Conservation (phyloP, 1,284 basidiomycete genomes). For the Rhodotorula glutinis region DNA sequence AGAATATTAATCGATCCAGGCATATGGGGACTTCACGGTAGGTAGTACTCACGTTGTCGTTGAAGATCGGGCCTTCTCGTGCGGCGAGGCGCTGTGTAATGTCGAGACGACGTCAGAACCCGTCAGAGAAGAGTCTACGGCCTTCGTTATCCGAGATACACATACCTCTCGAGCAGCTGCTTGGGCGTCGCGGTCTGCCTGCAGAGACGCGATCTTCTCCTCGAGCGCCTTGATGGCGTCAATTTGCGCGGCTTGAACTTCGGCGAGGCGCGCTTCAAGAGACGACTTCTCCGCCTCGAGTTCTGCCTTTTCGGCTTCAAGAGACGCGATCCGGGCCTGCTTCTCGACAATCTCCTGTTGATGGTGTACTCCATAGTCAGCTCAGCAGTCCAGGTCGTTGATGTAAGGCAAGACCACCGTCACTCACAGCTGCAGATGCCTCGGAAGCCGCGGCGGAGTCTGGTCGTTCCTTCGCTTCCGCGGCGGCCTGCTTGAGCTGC, state of each 20-base stretch:
- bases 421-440: slow-evolving; percentile 20
- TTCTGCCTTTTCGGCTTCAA: slow-evolving; percentile 52
- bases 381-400: too few relatives aligned
- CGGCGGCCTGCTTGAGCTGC: slow-evolving; percentile 30
- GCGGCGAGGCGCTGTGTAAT: slow-evolving; percentile 15
- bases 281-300: slow-evolving; percentile 53
- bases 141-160: neutral
- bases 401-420: too few relatives aligned
- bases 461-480: slow-evolving; percentile 28
- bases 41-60: slow-evolving; percentile 31
- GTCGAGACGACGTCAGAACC: too few relatives aligned
- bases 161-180: neutral
- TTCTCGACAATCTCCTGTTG: slow-evolving; percentile 39
- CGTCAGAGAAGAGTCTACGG: neutral
- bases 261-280: slow-evolving; percentile 41
- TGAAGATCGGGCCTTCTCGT: slow-evolving; percentile 31
- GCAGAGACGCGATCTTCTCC: slow-evolving; percentile 1
- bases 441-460: slow-evolving; percentile 44
- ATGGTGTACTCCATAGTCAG: neutral
- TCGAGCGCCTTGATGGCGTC: slow-evolving; percentile 14
- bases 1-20: too few relatives aligned
- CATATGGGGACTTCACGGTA: too few relatives aligned
- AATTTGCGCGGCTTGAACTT: neutral
- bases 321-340: slow-evolving; percentile 50
- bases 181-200: slow-evolving; percentile 12